A percentile compares a stretch with the other conserved stretches of the same genome.
Conservation (phyloP, 257 asterid genomes). For the Gynochthodes officinalis region DNA sequence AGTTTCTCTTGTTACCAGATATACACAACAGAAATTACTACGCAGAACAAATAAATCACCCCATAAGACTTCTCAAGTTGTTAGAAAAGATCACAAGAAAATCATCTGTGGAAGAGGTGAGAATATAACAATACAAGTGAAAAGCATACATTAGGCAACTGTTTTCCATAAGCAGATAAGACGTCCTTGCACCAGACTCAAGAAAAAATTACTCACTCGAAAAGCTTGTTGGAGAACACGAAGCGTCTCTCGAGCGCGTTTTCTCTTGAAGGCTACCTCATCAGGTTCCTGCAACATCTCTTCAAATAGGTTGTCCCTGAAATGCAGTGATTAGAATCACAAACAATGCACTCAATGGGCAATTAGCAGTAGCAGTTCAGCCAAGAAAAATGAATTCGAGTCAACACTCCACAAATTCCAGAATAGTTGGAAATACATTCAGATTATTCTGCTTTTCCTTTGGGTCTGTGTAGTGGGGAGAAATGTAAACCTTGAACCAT, state of each 20-base stretch:
- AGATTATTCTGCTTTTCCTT: neutral
- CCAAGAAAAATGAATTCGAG: neutral
- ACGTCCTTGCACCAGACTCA: neutral
- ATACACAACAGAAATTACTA: no score
- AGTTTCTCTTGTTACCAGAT: no score
- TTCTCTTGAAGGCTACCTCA: slow-evolving; percentile 81
- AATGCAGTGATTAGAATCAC: slow-evolving; percentile 23
- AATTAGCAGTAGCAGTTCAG: neutral
- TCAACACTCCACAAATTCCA: neutral
- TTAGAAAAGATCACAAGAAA: neutral
- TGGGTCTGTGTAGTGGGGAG: neutral
- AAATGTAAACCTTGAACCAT: neutral
- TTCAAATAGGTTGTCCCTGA: slow-evolving; percentile 86
- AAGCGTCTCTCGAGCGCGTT: slow-evolving; percentile 85
- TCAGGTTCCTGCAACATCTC: slow-evolving; percentile 98
- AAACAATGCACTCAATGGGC: neutral
- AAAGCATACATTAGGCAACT: neutral
- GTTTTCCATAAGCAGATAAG: neutral
- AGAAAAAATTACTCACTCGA: slow-evolving; percentile 49
- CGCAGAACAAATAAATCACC: no score
- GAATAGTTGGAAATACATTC: neutral
- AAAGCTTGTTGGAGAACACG: slow-evolving; percentile 90
- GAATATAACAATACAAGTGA: neutral
- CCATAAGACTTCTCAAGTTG: neutral
- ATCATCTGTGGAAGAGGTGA: neutral